Conservation (phyloP, 257 asterid genomes). For the Sherardia arvensis region DNA sequence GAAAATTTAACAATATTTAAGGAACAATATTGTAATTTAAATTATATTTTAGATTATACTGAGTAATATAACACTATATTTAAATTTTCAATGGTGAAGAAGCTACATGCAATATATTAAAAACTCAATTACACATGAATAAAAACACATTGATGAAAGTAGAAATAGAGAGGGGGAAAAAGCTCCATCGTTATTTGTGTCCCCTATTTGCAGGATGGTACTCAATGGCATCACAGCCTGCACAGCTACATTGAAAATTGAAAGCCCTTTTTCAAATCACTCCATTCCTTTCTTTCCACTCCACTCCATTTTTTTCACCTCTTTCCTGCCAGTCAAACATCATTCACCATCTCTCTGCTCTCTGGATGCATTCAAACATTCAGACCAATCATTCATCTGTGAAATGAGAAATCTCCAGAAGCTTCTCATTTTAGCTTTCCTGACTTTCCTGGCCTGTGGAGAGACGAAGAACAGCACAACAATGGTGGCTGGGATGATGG, state of each 20-base stretch:
- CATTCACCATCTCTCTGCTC: neutral
- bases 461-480: slow-evolving; percentile 8
- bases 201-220: slow-evolving; percentile 22
- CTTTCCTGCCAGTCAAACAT: slow-evolving; percentile 3
- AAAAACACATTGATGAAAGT: neutral
- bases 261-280: neutral
- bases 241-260: neutral
- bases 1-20: too few species aligned
- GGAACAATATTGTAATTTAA: too few species aligned
- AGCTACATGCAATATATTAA: too few species aligned
- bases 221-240: slow-evolving; percentile 12
- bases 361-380: neutral
- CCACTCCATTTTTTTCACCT: neutral
- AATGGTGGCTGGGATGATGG: slow-evolving; percentile 11
- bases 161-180: slow-evolving; percentile 13
- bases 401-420: slow-evolving; percentile 17
- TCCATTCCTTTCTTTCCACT: neutral
- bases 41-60: too few species aligned
- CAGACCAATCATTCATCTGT: neutral
- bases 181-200: slow-evolving; percentile 26
- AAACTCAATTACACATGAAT: too few species aligned
- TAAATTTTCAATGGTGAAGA: too few species aligned
- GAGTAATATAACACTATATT: too few species aligned
- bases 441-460: slow-evolving; percentile 14
- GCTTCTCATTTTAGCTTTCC: slow-evolving; percentile 15